Percentiles rank a stretch among this genome's conserved stretches.
Conservation (phyloP, 1,139 yeast genomes). For the Saccharomyces hybrid region DNA sequence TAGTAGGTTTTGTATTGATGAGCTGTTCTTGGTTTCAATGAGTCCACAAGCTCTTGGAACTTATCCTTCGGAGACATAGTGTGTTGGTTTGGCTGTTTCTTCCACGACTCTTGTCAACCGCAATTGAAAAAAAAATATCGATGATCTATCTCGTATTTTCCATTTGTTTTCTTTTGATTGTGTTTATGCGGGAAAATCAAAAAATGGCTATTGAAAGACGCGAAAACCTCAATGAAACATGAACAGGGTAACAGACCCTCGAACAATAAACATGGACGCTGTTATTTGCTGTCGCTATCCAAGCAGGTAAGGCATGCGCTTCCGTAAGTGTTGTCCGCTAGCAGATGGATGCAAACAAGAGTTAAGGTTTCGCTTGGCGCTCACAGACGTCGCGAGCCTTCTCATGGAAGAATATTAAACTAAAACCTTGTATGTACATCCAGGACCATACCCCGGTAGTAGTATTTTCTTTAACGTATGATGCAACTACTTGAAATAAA, state of each 20-base stretch:
- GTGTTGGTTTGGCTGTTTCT: not conserved
- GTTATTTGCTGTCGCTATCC: too few relatives aligned
- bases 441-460: too few relatives aligned
- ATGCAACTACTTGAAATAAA: too few relatives aligned
- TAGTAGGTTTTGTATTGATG: conserved; percentile 27
- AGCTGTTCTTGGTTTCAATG: conserved; percentile 22
- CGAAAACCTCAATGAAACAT: not conserved
- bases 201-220: not conserved
- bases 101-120: not conserved
- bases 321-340: too few relatives aligned
- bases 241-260: not conserved
- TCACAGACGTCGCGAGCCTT: too few relatives aligned
- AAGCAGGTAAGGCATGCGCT: too few relatives aligned
- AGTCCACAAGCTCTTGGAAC: conserved; percentile 14
- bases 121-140: not conserved
- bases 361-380: too few relatives aligned
- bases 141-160: not conserved
- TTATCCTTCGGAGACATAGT: not conserved
- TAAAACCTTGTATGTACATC: too few relatives aligned
- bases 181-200: not conserved
- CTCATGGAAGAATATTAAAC: too few relatives aligned
- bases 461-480: too few relatives aligned
- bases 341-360: too few relatives aligned
- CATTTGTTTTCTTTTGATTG: not conserved
- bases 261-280: too few relatives aligned